Base-by-base conservation (phyloP, 768 basidiomycete genomes). In the Hemileccinum rubropunctum region DNA sequence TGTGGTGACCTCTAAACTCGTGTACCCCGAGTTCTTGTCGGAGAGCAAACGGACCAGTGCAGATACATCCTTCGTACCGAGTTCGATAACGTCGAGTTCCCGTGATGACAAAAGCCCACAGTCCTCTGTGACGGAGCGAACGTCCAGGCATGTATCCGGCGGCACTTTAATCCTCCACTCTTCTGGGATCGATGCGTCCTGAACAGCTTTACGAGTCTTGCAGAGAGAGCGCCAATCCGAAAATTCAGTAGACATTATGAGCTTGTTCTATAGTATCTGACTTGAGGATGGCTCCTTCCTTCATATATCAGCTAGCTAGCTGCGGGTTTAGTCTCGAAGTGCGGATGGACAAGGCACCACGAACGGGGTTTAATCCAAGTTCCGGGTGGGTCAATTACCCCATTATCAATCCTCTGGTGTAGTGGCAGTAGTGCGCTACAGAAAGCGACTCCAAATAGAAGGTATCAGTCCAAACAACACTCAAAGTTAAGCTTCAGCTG, bases 1-100 rank as follows among this genome's bases (percentile, higher is more conserved):
- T 1, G 56, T 60, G 15, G 63, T 65, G 33, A 63, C 64, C 21
- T 63, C 64, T 6, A 63, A 4, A 40, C 59, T 64, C 26, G 64
- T 60, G 47, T 60, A 64, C 35, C 54, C 59, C 18, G 57, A 54
- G 13, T 47, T 21, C 39, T 37, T 57, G 42, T 63, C 51, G 13
- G 53, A 49, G n/a, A 64, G 64, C 47, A 58, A 30, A 41, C 44
- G 48, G 17, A 52, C 61, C 45, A 64, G 52, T 13, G 54, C 50
- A 33, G 47, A 48, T 17, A 64, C 64, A n/a, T 66, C 56, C n/a
- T 47, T 63, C 6, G 56, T 52, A 18, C 64, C 61, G 27, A 66
- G 52, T n/a, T 57, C 38, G 40, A 63, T 51, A 1, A 63, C 56
- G 6, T 40, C 50, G 6, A 63, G 52, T 30, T 64, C 64, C 35